phyloP scores from a whole-genome alignment of 306 rosid species.

The Ormosia emarginata region DNA sequence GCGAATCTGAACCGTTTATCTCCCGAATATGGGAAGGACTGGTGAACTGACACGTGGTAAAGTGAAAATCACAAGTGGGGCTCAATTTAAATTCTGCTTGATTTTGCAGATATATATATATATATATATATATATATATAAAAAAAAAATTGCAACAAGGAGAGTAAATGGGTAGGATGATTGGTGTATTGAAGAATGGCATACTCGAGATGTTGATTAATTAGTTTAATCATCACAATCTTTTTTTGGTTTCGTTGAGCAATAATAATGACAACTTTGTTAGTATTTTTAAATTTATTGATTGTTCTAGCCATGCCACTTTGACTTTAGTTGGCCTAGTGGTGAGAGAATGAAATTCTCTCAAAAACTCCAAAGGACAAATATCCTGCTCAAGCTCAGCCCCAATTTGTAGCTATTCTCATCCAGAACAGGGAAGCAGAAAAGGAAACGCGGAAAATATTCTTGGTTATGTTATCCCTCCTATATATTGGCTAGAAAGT shows the following conservation, averaged over 20 bases:
- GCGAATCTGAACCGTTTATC: neutral
- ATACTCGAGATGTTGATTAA: neutral
- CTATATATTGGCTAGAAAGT: neutral
- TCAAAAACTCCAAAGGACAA: neutral
- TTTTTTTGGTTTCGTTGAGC: neutral
- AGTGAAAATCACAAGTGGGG: neutral
- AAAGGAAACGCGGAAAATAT: neutral
- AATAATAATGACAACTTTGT: slow-evolving; percentile 3
- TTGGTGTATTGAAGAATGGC: neutral
- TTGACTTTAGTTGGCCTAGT: neutral
- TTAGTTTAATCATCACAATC: neutral
- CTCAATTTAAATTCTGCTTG: neutral
- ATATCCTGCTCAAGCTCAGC: neutral
- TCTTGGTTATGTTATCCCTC: neutral
- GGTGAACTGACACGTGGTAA: neutral
- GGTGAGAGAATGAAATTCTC: neutral
- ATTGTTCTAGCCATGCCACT: slow-evolving; percentile 6
- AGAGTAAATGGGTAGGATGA: neutral
- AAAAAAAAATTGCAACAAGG: too few species aligned
- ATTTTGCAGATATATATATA: neutral
- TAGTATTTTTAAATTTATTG: neutral
- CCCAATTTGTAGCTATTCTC: neutral
- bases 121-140: too few species aligned
- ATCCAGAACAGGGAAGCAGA: neutral
- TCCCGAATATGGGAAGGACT: neutral